A percentile compares a stretch with the other conserved stretches of the same genome.
These are phyloP conservation scores for Lipomyces yamadae DNA, from an alignment of 805 yeast genomes.

Conservation along the genomic window DNA sequence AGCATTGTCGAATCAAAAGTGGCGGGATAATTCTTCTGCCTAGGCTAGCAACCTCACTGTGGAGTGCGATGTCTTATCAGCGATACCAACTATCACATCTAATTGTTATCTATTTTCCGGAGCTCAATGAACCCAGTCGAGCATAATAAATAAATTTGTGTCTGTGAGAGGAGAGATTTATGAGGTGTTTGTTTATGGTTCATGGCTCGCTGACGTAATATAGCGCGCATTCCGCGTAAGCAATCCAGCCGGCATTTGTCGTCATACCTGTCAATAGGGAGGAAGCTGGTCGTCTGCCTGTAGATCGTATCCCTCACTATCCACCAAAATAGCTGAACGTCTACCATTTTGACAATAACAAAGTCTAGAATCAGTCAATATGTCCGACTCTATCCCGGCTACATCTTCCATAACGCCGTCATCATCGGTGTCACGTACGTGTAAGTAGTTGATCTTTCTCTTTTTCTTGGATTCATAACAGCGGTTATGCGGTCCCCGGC, in stretches of 20 bases:
- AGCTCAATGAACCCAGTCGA: not conserved
- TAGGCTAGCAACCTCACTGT: not conserved
- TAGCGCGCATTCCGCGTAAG: not conserved
- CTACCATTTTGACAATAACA: not conserved
- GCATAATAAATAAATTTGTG: too few relatives aligned
- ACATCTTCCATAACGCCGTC: not conserved
- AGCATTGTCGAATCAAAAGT: not conserved
- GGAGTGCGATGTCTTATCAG: not conserved
- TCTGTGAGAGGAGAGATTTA: too few relatives aligned
- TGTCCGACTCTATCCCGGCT: not conserved
- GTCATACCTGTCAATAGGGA: not conserved
- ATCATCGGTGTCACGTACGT: slow-evolving; percentile 2
- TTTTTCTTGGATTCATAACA: not conserved
- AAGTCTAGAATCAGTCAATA: slow-evolving; percentile 1
- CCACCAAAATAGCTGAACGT: not conserved
- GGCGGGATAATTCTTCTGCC: not conserved
- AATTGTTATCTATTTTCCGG: not conserved
- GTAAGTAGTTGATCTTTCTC: not conserved
- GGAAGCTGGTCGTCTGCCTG: slow-evolving; percentile 2
- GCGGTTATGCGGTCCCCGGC: not conserved
- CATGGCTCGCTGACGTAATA: not conserved
- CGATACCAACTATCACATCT: not conserved
- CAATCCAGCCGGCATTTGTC: not conserved
- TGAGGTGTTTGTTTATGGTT: too few relatives aligned
- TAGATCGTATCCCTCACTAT: not conserved